Conservation (phyloP, 371 early-diverging fungal genomes). For the Mucor circinelloides region DNA sequence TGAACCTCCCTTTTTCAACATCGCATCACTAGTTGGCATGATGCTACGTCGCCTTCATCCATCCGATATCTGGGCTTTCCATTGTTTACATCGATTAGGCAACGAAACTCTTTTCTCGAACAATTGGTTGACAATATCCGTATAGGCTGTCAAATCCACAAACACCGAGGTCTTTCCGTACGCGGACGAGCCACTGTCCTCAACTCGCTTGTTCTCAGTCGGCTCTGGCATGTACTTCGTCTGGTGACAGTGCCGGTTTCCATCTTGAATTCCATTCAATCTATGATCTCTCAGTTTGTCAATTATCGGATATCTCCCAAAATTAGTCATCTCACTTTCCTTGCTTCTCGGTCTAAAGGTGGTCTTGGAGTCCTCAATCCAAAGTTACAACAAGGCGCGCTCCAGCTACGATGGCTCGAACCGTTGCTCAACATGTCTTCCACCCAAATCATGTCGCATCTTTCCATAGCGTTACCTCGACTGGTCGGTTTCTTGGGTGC, state of each 20-base stretch:
- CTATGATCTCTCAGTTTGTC: constrained; percentile 6
- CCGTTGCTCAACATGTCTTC: neutral
- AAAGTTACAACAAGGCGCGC: neutral
- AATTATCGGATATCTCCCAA: constrained; percentile 10
- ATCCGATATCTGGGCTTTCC: constrained; percentile 20
- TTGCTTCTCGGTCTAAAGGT: neutral
- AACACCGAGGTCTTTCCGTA: constrained; percentile 10
- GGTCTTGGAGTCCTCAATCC: constrained; percentile 14
- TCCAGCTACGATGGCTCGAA: neutral
- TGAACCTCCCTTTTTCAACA: neutral
- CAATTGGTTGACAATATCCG: neutral
- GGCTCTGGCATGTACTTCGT: constrained; percentile 21
- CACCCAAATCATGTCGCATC: neutral
- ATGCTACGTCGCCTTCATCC: neutral
- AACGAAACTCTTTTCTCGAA: neutral
- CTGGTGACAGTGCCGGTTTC: neutral
- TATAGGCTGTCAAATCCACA: neutral
- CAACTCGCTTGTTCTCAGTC: constrained; percentile 14
- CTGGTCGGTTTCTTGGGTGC: neutral
- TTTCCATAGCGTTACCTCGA: constrained; percentile 5
- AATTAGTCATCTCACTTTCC: neutral
- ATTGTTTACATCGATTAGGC: neutral
- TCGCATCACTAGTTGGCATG: constrained; percentile 12
- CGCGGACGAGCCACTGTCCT: constrained; percentile 20
- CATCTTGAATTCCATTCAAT: neutral